Evolutionary conservation across 345 rosid genomes (phyloP).

Genomic region (Kernera saxatilis): DNA sequence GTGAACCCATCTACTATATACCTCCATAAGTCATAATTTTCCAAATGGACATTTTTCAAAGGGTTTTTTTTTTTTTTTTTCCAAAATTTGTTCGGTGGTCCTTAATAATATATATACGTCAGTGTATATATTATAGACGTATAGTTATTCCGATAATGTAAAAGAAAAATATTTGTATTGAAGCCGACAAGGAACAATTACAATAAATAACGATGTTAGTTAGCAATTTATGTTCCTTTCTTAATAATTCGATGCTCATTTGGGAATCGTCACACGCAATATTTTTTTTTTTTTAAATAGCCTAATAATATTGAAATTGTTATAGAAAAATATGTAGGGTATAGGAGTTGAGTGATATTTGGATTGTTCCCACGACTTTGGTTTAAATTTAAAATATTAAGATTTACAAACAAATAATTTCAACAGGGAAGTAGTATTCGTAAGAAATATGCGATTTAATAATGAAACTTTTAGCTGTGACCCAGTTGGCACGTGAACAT

Average conservation of each 20-base stretch:
- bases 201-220: neutral
- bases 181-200: constrained; percentile 8
- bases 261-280: constrained; percentile 22
- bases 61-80: neutral
- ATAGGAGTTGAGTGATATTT: constrained; percentile 21
- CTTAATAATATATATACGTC: constrained; percentile 4
- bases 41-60: neutral
- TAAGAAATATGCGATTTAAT: neutral
- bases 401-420: neutral
- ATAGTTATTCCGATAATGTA: neutral
- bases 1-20: constrained; percentile 24
- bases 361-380: constrained; percentile 33
- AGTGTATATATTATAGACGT: neutral
- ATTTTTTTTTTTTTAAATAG: neutral
- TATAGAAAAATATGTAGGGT: constrained; percentile 15
- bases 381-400: neutral
- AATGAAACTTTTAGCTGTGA: constrained; percentile 39
- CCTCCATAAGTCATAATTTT: constrained; percentile 2
- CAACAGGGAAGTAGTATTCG: neutral
- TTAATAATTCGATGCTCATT: constrained; percentile 12
- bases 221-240: constrained; percentile 29
- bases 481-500: constrained; percentile 40
- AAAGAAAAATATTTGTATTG: neutral
- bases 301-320: neutral
- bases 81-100: constrained; percentile 8